These are phyloP conservation scores for Seiridium cupressi DNA, from an alignment of 2,329 filamentous ascomycete genomes.

Conservation along the genomic window DNA sequence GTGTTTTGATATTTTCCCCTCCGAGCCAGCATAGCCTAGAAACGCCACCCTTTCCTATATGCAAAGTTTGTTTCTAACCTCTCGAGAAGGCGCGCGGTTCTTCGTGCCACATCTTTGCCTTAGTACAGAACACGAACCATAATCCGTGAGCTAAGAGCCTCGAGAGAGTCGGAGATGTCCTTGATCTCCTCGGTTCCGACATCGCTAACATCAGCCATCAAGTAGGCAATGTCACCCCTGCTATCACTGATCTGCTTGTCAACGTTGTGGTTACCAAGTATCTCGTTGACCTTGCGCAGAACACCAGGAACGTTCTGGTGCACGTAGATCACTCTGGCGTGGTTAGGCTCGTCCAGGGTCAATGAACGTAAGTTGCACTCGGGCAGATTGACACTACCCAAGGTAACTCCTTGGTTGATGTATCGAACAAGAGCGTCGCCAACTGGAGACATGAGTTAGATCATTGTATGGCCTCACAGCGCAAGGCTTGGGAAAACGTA, in stretches of 20 bases:
- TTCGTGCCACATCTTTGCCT: neutral
- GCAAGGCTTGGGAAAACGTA: slow-evolving; percentile 24
- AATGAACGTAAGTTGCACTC: slow-evolving; percentile 88
- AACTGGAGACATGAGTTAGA: slow-evolving; percentile 48
- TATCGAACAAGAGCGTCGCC: slow-evolving; percentile 85
- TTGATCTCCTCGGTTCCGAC: slow-evolving; percentile 81
- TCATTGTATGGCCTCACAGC: neutral
- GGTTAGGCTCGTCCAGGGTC: slow-evolving; percentile 83
- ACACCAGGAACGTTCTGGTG: slow-evolving; percentile 97
- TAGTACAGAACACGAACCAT: slow-evolving; percentile 38
- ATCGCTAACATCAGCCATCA: slow-evolving; percentile 96
- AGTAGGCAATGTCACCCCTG: slow-evolving; percentile 88
- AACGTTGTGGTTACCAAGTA: slow-evolving; percentile 92
- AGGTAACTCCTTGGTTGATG: slow-evolving; percentile 90
- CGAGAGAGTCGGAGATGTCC: slow-evolving; percentile 78
- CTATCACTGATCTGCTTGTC: slow-evolving; percentile 99
- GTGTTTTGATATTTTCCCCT: neutral
- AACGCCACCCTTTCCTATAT: neutral
- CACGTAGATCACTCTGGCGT: slow-evolving; percentile 93
- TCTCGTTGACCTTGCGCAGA: slow-evolving; percentile 89
- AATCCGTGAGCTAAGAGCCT: slow-evolving; percentile 64
- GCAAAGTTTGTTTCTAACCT: neutral
- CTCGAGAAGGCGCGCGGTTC: too few species aligned
- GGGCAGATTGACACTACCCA: slow-evolving; percentile 95
- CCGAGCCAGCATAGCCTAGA: neutral